These are phyloP conservation scores for Alisma plantagoaquatica DNA, from an alignment of 106 monocot species.

Conservation along the genomic window DNA sequence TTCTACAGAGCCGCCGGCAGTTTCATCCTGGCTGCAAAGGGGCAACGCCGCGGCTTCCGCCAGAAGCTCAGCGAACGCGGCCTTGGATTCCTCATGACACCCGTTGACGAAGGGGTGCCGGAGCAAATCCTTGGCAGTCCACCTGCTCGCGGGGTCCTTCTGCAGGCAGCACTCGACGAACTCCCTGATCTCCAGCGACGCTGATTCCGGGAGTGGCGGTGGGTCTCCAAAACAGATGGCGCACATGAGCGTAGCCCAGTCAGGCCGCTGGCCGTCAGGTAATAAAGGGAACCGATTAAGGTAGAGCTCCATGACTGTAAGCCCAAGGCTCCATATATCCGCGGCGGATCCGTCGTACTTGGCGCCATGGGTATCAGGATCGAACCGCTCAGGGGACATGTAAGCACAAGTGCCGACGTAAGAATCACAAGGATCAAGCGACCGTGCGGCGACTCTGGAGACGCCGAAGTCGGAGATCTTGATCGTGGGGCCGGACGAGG, in stretches of 20 bases:
- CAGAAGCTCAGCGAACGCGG: constrained; percentile 29
- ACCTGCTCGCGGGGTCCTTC: constrained; percentile 58
- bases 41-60: background rate
- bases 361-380: constrained; percentile 45
- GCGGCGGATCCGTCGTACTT: constrained; percentile 63
- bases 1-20: background rate
- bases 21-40: too few relatives aligned
- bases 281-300: constrained; percentile 62
- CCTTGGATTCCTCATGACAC: constrained; percentile 17
- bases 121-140: constrained; percentile 57
- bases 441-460: constrained; percentile 36
- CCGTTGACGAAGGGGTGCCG: constrained; percentile 61
- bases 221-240: constrained; percentile 81
- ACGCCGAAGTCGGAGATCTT: constrained; percentile 83
- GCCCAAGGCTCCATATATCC: constrained; percentile 75
- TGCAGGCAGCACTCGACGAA: constrained; percentile 70
- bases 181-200: constrained; percentile 35
- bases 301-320: constrained; percentile 58
- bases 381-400: constrained; percentile 87
- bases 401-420: constrained; percentile 84
- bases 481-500: constrained; percentile 28
- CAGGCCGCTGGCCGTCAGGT: constrained; percentile 55
- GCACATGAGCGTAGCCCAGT: constrained; percentile 87
- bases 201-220: constrained; percentile 29
- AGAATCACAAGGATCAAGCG: constrained; percentile 42